Conservation (phyloP, 192 early-diverging fungal genomes). For the Coemansia sp. region DNA sequence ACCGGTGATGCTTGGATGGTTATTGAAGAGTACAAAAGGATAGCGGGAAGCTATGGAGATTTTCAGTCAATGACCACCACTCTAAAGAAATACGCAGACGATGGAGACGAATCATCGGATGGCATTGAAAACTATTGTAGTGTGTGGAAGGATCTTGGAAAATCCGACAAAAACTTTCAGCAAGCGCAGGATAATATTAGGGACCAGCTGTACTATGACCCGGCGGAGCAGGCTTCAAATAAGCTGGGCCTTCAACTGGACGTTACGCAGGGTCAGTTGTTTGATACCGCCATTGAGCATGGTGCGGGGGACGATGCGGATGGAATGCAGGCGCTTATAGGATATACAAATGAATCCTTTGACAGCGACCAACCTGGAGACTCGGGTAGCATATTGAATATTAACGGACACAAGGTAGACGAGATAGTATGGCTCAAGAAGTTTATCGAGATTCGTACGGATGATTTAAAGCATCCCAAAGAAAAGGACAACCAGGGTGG, state of each 20-base stretch:
- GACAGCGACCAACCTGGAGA: conserved; percentile 8
- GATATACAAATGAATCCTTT: conserved; percentile 6
- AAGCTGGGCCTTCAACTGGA: conserved; percentile 27
- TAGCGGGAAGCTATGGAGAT: conserved; percentile 31
- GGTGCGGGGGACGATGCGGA: conserved; percentile 26
- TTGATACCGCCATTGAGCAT: conserved; percentile 47
- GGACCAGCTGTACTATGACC: conserved; percentile 42
- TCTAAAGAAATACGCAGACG: conserved; percentile 20
- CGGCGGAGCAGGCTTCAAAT: conserved; percentile 9
- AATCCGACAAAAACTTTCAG: conserved; percentile 42
- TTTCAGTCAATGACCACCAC: conserved; percentile 34
- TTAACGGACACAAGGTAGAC: conserved; percentile 12
- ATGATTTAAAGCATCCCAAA: conserved; percentile 28
- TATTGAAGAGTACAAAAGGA: conserved; percentile 42
- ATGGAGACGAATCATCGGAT: conserved; percentile 19
- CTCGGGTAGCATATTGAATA: conserved; percentile 10
- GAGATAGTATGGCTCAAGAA: conserved; percentile 24
- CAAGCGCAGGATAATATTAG: conserved; percentile 39
- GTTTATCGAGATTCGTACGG: conserved; percentile 32
- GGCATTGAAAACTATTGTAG: conserved; percentile 54
- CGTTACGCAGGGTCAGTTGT: conserved; percentile 34
- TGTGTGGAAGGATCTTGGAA: conserved; percentile 47
- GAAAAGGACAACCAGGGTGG: conserved; percentile 21
- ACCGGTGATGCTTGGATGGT: conserved; percentile 57
- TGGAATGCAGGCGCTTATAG: conserved; percentile 19